These are phyloP conservation scores for Alternaria viburni DNA, from an alignment of 2,329 filamentous ascomycete species.

Conservation along the genomic window DNA sequence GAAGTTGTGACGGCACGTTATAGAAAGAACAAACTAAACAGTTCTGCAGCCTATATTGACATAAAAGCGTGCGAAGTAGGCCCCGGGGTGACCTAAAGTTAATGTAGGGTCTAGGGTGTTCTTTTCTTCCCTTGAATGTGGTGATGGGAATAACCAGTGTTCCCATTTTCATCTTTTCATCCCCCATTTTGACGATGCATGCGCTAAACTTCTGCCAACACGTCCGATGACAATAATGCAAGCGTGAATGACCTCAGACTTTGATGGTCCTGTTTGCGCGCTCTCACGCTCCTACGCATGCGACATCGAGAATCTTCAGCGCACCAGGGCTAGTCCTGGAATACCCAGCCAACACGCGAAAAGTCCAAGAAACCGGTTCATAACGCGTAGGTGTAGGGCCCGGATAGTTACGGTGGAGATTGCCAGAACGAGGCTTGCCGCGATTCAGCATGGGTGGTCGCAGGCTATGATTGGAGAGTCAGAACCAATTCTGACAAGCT, in stretches of 20 bases:
- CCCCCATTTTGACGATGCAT: background rate
- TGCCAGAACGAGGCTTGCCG: constrained; percentile 8
- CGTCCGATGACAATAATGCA: background rate
- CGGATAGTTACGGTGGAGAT: constrained; percentile 5
- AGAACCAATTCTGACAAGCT: constrained; percentile 3
- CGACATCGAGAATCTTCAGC: background rate
- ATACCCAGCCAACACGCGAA: background rate
- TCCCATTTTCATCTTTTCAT: background rate
- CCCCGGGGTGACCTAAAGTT: too few species aligned
- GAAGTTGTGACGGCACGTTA: too few species aligned
- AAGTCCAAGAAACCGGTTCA: background rate
- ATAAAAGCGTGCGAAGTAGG: too few species aligned
- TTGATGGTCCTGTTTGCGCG: background rate
- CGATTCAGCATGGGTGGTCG: constrained; percentile 2
- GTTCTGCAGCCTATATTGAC: too few species aligned
- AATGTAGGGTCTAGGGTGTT: too few species aligned
- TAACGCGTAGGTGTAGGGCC: background rate
- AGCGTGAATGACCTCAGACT: background rate
- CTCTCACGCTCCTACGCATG: background rate
- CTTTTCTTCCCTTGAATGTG: too few species aligned
- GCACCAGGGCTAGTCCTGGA: background rate
- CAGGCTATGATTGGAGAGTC: constrained; percentile 13
- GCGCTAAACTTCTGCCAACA: background rate
- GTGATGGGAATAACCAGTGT: too few species aligned
- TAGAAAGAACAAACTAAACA: too few species aligned